Base-by-base conservation (phyloP, 2,329 filamentous ascomycete species). In the Chrysosporium keratinophilum region DNA sequence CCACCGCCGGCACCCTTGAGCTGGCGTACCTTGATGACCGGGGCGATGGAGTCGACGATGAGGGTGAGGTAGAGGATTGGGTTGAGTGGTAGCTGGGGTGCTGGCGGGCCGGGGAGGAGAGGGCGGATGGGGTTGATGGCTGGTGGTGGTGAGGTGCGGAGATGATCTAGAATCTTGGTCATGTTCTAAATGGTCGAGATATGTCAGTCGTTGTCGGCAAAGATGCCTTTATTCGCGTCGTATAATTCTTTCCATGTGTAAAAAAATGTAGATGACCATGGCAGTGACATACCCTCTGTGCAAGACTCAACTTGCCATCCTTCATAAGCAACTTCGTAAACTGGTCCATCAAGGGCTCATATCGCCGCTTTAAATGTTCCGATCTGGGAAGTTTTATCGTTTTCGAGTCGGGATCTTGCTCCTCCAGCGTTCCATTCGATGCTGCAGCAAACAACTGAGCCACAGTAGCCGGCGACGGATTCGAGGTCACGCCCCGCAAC, bases 1-100 rank as follows among this genome's bases (percentile, higher is more conserved):
- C 93, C 93, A 71, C 91, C 91, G 0, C 85, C 87, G 35, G 86
- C 80, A 61, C 88, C 89, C 64, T 82, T 82, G 62, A 88, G 79
- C 57, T 79, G 79, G 52, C 83, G 81, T 65, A 98, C 83, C 60
- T 85, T 84, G 64, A 98, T 76, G 14, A 98, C 78, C 9, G 93
- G 93, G 1, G 90, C 88, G 20, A 98, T 85, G 9, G 88, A 94
- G 76, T 98, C 93, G 64, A 98, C 83, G 33, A 90, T 89, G 33
- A 94, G 78, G 11, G 85, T 88, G 46, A 98, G 83, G 74, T 97
- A 98, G 52, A 87, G 79, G 52, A 94, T 78, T 1, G 93, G 93
- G 70, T 96, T 87, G 33, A 95, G 81, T 2, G 93, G 89, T 9
- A 98, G 84, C 62, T 91, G 84, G 3, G 79, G 75, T 20, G 87